Evolutionary conservation across 345 rosid species (phyloP), one percentile per base, ranked within the genome.

Genomic region (Moricandia arvensis): DNA sequence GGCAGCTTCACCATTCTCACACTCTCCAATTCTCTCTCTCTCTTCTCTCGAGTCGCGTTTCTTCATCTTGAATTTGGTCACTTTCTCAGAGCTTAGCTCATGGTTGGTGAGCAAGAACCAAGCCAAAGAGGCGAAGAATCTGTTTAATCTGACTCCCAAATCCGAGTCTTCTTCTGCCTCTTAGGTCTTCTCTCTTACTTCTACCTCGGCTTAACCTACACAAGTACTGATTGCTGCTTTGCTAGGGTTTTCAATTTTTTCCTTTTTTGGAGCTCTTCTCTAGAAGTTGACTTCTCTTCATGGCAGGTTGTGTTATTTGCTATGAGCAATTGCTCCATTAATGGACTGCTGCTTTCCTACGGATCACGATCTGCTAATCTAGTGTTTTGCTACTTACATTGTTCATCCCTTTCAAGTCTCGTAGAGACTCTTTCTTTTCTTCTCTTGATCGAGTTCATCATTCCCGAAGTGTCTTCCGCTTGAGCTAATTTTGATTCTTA

Each of bases 271-370:
- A 7, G 8, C 31, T 18, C 26, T 60, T 15, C 43, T 15, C 65
- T 29, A 2, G 24, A 24, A 15, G 27, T 47, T 75, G 68, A 34
- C 78, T 68, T 68, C 59, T 27, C 59, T 73, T 78, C 26, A 41
- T 79, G 33, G 67, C 79, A 78, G 76, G 67, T 69, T 58, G 15
- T 49, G 6, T 66, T 62, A 38, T 82, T 45, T 7, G 61, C 71
- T 81, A 16, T 43, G 82, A 79, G 37, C 87, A 78, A 83, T 73
- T 83, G 59, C 75, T 85, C 78, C 72, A 82, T 84, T 80, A 37
- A 80, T 87, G 91, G 88, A 80, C 78, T 79, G 84, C 81, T 80
- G 84, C 85, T 80, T 72, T 27, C 37, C 29, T 51, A 78, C 84
- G 51, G 80, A 81, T 77, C 86, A 27, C 61, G 83, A 82, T 78